A percentile compares a stretch with the other conserved stretches of the same genome.
These are phyloP conservation scores for Fusarium sp. DNA, from an alignment of 2,329 filamentous ascomycete species.

Conservation along the genomic window DNA sequence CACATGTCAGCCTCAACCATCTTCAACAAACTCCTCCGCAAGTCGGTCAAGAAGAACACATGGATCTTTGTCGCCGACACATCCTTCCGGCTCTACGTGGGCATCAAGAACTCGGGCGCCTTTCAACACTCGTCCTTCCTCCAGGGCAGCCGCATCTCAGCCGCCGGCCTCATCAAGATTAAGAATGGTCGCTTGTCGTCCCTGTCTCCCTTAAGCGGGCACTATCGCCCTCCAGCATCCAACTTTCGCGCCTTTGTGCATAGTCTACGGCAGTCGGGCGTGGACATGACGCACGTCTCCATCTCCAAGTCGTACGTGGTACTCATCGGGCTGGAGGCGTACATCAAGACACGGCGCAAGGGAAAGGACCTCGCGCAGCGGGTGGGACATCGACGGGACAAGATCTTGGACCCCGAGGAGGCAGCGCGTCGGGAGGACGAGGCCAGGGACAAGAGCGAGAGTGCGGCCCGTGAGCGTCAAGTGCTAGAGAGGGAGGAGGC, in stretches of 20 bases:
- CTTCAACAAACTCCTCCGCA: constrained; percentile 81
- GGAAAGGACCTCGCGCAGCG: constrained; percentile 66
- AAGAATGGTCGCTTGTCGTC: constrained; percentile 81
- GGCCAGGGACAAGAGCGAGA: constrained; percentile 69
- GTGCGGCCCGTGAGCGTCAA: constrained; percentile 63
- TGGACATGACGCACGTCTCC: constrained; percentile 81
- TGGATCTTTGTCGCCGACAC: constrained; percentile 96
- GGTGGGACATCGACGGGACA: constrained; percentile 65
- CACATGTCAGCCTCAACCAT: constrained; percentile 78
- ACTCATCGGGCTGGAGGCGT: constrained; percentile 83
- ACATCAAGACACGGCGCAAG: constrained; percentile 74
- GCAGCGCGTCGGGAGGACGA: constrained; percentile 67
- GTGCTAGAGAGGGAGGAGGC: constrained; percentile 53
- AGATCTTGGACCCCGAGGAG: constrained; percentile 70
- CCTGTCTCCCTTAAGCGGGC: constrained; percentile 78
- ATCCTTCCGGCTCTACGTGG: constrained; percentile 85
- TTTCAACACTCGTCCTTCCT: constrained; percentile 95
- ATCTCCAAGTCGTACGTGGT: constrained; percentile 86
- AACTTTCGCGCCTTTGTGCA: constrained; percentile 88
- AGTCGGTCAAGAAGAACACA: constrained; percentile 84
- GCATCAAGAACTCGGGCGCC: constrained; percentile 87
- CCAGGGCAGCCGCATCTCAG: constrained; percentile 81
- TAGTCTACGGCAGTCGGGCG: constrained; percentile 75
- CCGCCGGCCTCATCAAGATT: constrained; percentile 87
- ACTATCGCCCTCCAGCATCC: constrained; percentile 84